Conservation (phyloP, 2,329 filamentous ascomycete genomes). For the Fusarium heterosporum region DNA sequence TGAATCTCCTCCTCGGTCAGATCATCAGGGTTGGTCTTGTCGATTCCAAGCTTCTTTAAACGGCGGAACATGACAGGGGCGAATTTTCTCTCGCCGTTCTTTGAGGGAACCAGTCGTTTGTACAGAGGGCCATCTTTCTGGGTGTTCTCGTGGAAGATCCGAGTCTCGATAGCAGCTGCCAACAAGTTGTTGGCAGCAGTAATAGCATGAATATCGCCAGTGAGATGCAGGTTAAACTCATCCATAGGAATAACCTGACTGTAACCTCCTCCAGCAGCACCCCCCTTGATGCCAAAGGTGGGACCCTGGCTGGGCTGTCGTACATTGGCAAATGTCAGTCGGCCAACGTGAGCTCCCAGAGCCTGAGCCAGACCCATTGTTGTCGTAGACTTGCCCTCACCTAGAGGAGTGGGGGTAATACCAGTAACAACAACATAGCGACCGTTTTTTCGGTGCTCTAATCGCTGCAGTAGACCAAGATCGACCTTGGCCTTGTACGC, state of each 20-base stretch:
- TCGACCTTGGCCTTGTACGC: slow-evolving; percentile 97
- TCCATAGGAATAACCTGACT: slow-evolving; percentile 99
- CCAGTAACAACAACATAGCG: slow-evolving; percentile 93
- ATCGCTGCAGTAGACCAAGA: slow-evolving; percentile 80
- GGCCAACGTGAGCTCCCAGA: slow-evolving; percentile 86
- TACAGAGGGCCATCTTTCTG: slow-evolving; percentile 92
- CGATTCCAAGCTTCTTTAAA: slow-evolving; percentile 93
- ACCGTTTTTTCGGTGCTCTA: slow-evolving; percentile 88
- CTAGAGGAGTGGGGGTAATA: slow-evolving; percentile 95
- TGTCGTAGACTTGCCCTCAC: slow-evolving; percentile 98
- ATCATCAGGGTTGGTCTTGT: slow-evolving; percentile 92
- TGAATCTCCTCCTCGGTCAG: slow-evolving; percentile 89
- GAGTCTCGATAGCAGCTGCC: slow-evolving; percentile 94
- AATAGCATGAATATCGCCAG: slow-evolving; percentile 97
- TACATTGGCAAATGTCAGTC: slow-evolving; percentile 94
- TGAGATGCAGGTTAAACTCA: slow-evolving; percentile 98
- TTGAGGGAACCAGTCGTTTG: slow-evolving; percentile 85
- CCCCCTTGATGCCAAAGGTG: slow-evolving; percentile 99
- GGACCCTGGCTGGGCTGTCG: slow-evolving; percentile 96
- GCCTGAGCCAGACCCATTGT: slow-evolving; percentile 96
- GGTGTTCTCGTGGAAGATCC: slow-evolving; percentile 97
- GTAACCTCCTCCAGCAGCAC: slow-evolving; percentile 96
- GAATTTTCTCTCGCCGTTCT: slow-evolving; percentile 91
- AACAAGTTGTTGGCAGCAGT: slow-evolving; percentile 97
- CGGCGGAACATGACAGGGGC: slow-evolving; percentile 91